Evolutionary conservation across 108 stramenopile species (phyloP), one percentile per base, ranked within the genome.

Genomic region (Mediolabrus comicus): DNA sequence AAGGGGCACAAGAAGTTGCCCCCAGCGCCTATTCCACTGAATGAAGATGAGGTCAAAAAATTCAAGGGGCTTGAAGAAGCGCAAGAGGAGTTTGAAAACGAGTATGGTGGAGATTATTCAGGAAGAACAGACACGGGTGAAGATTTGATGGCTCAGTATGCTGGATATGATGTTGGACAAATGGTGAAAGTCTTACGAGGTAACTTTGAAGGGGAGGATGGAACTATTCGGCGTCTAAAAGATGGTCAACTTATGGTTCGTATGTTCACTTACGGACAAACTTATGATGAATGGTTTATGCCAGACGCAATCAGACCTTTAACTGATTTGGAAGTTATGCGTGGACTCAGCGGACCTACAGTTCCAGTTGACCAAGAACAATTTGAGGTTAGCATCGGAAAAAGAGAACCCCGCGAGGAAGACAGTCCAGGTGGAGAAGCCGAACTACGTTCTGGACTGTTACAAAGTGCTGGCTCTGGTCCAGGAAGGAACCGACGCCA

Each of bases 1-100:
- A 84, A 80, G 82, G 89, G 92, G 26, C 65, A 89, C 54, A 83
- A 80, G 65, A 93, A 89, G 62, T 68, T 93, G 24, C 92, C 92
- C 7, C 88, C 92, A 6, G 77, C 81, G 22, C 92, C 92, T 22
- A 33, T 87, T 9, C 67, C 87, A 3, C 64, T 93, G 63, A 87
- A 82, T 30, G 85, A 87, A 34, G 74, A 85, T 12, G 92, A 93
- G 72, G 79, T 93, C n/a, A 79, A 77, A 39, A 91, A 89, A 38
- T 91, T 91, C 58, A 74, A 74, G 67, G 90, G 88, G n/a, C 66
- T 93, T 53, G 92, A 93, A 51, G 82, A 91, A 43, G 79, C 80
- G 53, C 62, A 71, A 67, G 64, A 81, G 53, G 55, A 77, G n/a
- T 84, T 86, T 33, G 62, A 75, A 41, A 81, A 87, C 29, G 61